Base-by-base conservation (phyloP, 257 asterid species). In the Eucommia ulmoides region DNA sequence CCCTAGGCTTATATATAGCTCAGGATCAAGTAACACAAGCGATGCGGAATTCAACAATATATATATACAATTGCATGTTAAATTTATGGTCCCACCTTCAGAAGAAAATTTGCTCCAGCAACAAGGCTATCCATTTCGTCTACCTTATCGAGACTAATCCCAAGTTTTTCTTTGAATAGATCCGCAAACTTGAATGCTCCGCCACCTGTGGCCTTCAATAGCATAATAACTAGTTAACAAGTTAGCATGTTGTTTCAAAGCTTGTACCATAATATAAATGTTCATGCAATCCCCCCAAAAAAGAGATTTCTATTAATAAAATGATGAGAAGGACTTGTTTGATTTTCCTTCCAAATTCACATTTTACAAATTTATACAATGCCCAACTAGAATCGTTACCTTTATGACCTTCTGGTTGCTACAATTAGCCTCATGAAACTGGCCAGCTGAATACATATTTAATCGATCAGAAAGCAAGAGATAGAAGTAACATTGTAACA, bases 51-150 rank as follows among this genome's bases (percentile, higher is more conserved):
- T 18, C 10, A 38, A 14, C 17, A 15, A 38, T 8, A 8, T 3
- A 38, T 38, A 38, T 18, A 38, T 38, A 18, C 17, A 7, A 38
- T 6, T 12, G 12, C 6, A 26, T 26, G 12, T n/a, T n/a, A n/a
- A n/a, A n/a, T n/a, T n/a, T n/a, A 60, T 52, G 47, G 41, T 23
- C 74, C 58, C 67, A 91, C 98, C 98, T 83, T 86, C 17, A 91
- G 93, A 57, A 91, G 60, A 73, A 82, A 86, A 67, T 86, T 91
- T 23, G 93, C 92, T 65, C 98, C 98, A 33, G 95, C 67, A 24
- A 91, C 98, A 61, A 91, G 95, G 68, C 72, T 76, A 70, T 81
- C 71, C 98, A 86, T 91, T 66, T 91, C 98, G 44, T 91, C 98
- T 6, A 79, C 95, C 78, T 86, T 91, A 71, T 91, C 98, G 53